phyloP scores from a whole-genome alignment of 1,284 basidiomycete species.

The Spongiforma sp. region DNA sequence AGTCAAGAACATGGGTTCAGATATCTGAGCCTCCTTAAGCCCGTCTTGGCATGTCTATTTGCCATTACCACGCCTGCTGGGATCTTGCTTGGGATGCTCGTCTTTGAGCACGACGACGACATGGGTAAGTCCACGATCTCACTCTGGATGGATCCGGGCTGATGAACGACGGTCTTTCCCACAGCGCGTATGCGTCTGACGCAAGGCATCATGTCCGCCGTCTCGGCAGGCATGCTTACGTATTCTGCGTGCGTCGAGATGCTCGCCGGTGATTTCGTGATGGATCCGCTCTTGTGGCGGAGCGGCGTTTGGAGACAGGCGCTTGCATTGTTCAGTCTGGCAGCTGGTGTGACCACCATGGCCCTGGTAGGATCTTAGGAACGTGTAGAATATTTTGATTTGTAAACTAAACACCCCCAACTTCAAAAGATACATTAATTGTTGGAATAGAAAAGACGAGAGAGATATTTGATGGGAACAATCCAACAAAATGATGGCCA shows the following conservation, averaged over 20 bases:
- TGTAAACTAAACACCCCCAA: too few relatives aligned
- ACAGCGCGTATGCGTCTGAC: constrained; percentile 55
- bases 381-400: too few relatives aligned
- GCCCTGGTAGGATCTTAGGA: constrained; percentile 34
- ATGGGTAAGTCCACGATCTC: constrained; percentile 29
- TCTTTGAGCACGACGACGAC: constrained; percentile 45
- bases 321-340: constrained; percentile 59
- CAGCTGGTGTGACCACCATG: constrained; percentile 63
- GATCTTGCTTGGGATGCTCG: constrained; percentile 59
- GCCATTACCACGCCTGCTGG: constrained; percentile 74
- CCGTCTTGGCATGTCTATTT: constrained; percentile 64
- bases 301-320: constrained; percentile 49
- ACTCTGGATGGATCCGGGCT: background rate
- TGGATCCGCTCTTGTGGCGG: constrained; percentile 56
- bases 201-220: constrained; percentile 73
- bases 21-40: constrained; percentile 45
- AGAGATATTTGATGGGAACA: too few relatives aligned
- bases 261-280: constrained; percentile 80
- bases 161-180: background rate
- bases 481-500: too few relatives aligned
- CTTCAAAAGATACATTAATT: too few relatives aligned
- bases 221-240: constrained; percentile 81
- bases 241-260: constrained; percentile 82
- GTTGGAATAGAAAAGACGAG: too few relatives aligned
- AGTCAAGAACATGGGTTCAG: constrained; percentile 23